Base-by-base conservation (phyloP, 2,329 filamentous ascomycete genomes). In the Gaeumannomyces tritici region DNA sequence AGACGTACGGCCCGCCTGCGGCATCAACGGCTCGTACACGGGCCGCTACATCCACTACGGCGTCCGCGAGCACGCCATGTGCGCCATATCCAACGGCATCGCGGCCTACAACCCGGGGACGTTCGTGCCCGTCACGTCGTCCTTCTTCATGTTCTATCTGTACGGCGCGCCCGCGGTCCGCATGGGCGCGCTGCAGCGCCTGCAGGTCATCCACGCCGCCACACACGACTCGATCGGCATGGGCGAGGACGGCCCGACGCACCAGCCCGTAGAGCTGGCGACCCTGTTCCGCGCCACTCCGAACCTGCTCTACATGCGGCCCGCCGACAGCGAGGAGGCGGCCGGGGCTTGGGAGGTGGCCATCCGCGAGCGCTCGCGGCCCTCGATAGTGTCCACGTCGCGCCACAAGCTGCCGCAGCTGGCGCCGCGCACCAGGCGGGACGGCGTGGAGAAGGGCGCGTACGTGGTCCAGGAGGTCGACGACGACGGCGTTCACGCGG, bases 91-190 rank as follows among this genome's bases (percentile, higher is more conserved):
- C 5, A 84, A 84, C 67, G 85, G 84, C 3, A 70, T 87, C 11
- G 83, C 84, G 0, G 84, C 84, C 1, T 87, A 77, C 64, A 74
- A 75, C 63, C 80, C 76, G 47, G 79, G 77, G 28, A 83, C 82
- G 0, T 79, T 86, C 65, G 72, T 87, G 9, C 83, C 83, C 0
- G 72, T 86, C 47, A 87, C 83, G 1, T 80, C 80, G 0, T 79
- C 77, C 5, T 87, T 86, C 73, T 85, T 86, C 74, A 86, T 87
- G 81, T 86, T 86, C 71, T 86, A 86, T 66, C 72, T 81, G 6
- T 76, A 75, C 63, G 83, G 83, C 12, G 83, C 84, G 0, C 79
- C 83, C 0, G 83, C 78, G 8, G 77, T 86, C 2, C 80, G 84
- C 18, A 86, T 87, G 83, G 83, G 82, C 9, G 83, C 83, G 4